Evolutionary conservation across 139 green algal species (phyloP), one percentile per base, ranked within the genome.

Genomic region (Chlorella sorokiniana): DNA sequence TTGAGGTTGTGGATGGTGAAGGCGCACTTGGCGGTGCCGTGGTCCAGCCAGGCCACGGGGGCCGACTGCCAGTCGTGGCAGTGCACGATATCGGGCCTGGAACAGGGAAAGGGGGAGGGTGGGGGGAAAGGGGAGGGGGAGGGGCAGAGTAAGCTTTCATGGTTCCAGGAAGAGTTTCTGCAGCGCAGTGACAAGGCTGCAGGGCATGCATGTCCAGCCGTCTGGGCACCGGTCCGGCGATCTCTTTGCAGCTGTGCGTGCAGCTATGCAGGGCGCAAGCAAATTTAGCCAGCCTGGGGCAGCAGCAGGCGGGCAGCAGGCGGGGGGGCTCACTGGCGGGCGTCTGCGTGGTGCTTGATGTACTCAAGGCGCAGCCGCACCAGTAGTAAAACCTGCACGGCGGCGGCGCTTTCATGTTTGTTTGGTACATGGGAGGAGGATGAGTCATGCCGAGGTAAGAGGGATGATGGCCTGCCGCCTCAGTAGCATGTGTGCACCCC

Each of bases 1-100:
- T 94, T 93, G 33, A 98, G 85, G 89, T 98, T 98, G 90, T 98
- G 95, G 85, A 98, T 98, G 40, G 95, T 98, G 90, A 98, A 98
- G 1, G 94, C 86, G 41, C 56, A 81, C 69, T 82, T 84, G 27
- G 85, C 81, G 42, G 41, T 69, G 56, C 84, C 85, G 11, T 81
- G 72, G 64, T 96, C 86, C 77, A 82, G 68, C 72, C 78, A 94
- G 0, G 85, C 84, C 20, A 90, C 86, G 2, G 92, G 89, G 0
- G 97, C 97, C 22, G 91, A 94, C 81, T 94, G 92, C 94, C 94
- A 98, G 89, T 99, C 97, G 88, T 99, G 97, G 87, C 90, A 95
- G 91, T 99, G 97, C 41, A 99, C 78, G 52, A 99, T 92, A 91
- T 98, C 89, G 27, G 93, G 94, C 73, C 84, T 91, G 72, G 22